Evolutionary conservation across 345 rosid species (phyloP), one percentile per base, ranked within the genome.

Genomic region (Tarenaya hassleriana): DNA sequence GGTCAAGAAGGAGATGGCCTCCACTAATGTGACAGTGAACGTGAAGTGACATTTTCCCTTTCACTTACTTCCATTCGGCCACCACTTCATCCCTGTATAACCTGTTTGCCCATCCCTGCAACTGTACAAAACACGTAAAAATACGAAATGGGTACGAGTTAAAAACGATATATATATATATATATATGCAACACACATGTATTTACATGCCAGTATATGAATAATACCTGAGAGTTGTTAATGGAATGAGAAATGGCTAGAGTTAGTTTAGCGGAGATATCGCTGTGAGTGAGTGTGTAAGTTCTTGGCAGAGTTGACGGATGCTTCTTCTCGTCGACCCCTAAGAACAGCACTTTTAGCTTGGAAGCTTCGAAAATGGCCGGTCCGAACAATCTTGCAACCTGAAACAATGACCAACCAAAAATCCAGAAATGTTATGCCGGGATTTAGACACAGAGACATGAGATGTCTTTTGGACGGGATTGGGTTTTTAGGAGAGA

Each of bases 21-120:
- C 95, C 98, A n/a, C 98, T 87, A 47, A 91, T 87, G 57, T 91
- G 98, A 56, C 98, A 87, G 67, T 91, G 98, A 62, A 87, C 96
- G 47, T 91, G 98, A 11, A 91, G 85, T 15, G 95, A 91, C 98
- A 91, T 91, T 63, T 73, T 79, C 17, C 81, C 96, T 65, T 76
- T 84, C 10, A 91, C 84, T 72, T 91, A 84, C 80, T 91, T 91
- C 98, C 98, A 91, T 63, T 91, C 95, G 7, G 96, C 98, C 41
- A 91, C 98, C 10, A 92, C 88, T 73, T 92, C 98, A 47, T 92
- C 98, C 32, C 98, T 74, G 75, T 87, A 88, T 41, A 92, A 41
- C 53, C 49, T 83, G 69, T 88, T 87, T 43, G 71, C 69, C 95
- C 98, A 92, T 24, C 96, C 96, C 59, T 92, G 96, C 72, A 92